Conservation (phyloP, 345 rosid genomes). For the Rhodomyrtus tomentosa region DNA sequence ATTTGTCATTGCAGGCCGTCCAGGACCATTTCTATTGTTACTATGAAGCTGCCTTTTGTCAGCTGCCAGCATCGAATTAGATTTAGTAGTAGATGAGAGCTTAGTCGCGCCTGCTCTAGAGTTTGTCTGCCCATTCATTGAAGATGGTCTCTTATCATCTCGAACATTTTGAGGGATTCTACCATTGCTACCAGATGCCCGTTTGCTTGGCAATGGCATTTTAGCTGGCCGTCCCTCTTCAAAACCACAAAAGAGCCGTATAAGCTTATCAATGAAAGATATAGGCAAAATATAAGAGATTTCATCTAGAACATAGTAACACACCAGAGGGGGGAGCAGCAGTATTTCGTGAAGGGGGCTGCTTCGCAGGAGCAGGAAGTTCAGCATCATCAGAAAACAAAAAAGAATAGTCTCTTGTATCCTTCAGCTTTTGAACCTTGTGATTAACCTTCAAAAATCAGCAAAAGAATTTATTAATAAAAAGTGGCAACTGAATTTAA, state of each 20-base stretch:
- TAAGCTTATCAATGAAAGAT: slow-evolving; percentile 32
- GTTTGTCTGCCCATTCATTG: slow-evolving; percentile 24
- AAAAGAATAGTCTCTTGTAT: slow-evolving; percentile 84
- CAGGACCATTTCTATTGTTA: slow-evolving; percentile 39
- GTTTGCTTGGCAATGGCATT: slow-evolving; percentile 38
- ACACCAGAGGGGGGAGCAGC: slow-evolving; percentile 46
- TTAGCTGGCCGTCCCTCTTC: slow-evolving; percentile 62
- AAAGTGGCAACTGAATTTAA: background rate
- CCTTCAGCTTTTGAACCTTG: slow-evolving; percentile 64
- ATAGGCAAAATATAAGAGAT: background rate
- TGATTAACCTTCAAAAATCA: slow-evolving; percentile 27
- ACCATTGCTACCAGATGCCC: slow-evolving; percentile 24
- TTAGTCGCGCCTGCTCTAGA: slow-evolving; percentile 24
- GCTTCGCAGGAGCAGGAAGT: slow-evolving; percentile 50
- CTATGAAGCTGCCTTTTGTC: slow-evolving; percentile 40
- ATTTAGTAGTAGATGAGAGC: slow-evolving; percentile 24
- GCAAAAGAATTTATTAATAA: background rate
- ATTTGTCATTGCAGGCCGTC: slow-evolving; percentile 39
- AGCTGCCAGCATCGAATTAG: slow-evolving; percentile 15
- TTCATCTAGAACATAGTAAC: slow-evolving; percentile 7
- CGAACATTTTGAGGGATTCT: slow-evolving; percentile 23
- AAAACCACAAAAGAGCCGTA: slow-evolving; percentile 60
- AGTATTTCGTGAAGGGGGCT: slow-evolving; percentile 25
- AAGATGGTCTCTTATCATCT: slow-evolving; percentile 38
- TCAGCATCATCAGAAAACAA: slow-evolving; percentile 64